Conservation (phyloP, 2,329 filamentous ascomycete genomes). For the Aspergillus aculeatus region DNA sequence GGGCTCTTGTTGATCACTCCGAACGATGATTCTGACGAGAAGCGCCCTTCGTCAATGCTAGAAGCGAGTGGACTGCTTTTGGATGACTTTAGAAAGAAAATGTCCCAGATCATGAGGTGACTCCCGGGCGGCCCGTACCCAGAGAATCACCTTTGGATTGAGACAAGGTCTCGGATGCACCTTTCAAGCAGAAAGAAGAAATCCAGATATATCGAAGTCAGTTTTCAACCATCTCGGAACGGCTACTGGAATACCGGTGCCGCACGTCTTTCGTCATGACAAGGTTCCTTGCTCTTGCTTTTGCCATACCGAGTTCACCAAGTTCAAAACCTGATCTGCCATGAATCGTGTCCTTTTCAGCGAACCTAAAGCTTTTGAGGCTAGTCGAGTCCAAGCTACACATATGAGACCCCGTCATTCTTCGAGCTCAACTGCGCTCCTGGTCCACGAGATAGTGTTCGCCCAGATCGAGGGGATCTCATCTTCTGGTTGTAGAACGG, state of each 20-base stretch:
- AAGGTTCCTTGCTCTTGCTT: neutral
- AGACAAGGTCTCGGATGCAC: neutral
- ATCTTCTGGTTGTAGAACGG: conserved; percentile 26
- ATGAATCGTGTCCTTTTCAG: neutral
- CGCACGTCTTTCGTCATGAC: neutral
- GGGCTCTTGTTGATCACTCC: neutral
- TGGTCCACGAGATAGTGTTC: conserved; percentile 30
- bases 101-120: neutral
- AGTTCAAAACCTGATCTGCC: neutral
- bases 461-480: conserved; percentile 28
- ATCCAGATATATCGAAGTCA: neutral
- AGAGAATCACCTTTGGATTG: neutral
- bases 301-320: neutral
- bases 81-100: neutral
- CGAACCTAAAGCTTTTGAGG: neutral
- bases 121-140: neutral
- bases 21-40: neutral
- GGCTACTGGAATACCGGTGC: neutral
- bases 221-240: neutral
- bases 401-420: neutral
- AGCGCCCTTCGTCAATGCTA: neutral
- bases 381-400: neutral
- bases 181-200: neutral
- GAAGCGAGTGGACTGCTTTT: neutral
- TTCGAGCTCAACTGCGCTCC: conserved; percentile 22